Percentiles rank a stretch among this genome's conserved stretches.
These are phyloP conservation scores for Ophiostoma sp. DNA, from an alignment of 2,329 filamentous ascomycete species.

Conservation along the genomic window DNA sequence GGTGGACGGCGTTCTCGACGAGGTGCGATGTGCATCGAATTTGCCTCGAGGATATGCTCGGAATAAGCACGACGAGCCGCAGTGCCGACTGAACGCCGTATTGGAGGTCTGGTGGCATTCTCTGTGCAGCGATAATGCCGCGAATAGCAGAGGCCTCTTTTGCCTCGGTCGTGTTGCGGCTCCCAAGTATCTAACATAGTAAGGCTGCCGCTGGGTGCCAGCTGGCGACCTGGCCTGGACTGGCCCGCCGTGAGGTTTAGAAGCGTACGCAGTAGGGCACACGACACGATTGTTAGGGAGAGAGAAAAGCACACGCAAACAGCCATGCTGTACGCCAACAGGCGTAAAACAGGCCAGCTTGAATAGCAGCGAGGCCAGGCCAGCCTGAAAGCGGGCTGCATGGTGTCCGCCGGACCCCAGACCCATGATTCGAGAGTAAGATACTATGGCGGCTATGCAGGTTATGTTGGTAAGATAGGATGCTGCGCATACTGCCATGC, in stretches of 20 bases:
- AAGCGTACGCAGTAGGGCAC: background rate
- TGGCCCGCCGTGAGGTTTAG: background rate
- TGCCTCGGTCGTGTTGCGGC: background rate
- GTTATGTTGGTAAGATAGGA: background rate
- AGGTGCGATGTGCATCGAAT: background rate
- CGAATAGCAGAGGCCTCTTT: background rate
- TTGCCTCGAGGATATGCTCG: background rate
- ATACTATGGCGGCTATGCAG: no score
- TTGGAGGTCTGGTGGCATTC: background rate
- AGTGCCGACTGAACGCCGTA: background rate
- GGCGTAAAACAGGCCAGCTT: background rate
- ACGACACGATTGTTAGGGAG: background rate
- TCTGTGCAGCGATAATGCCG: background rate
- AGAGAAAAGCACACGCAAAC: background rate
- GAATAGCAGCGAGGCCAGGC: background rate
- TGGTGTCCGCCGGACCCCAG: background rate
- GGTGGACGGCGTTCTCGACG: background rate
- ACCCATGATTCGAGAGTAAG: background rate
- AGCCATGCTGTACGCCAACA: background rate
- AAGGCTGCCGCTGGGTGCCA: no score
- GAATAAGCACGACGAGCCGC: background rate
- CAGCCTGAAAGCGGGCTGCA: constrained; percentile 1
- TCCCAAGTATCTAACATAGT: background rate
- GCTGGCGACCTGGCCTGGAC: background rate
- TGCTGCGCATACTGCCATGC: background rate